Evolutionary conservation across 768 basidiomycete species (phyloP), one percentile per base, ranked within the genome.

Genomic region (Amylocystis lapponica): DNA sequence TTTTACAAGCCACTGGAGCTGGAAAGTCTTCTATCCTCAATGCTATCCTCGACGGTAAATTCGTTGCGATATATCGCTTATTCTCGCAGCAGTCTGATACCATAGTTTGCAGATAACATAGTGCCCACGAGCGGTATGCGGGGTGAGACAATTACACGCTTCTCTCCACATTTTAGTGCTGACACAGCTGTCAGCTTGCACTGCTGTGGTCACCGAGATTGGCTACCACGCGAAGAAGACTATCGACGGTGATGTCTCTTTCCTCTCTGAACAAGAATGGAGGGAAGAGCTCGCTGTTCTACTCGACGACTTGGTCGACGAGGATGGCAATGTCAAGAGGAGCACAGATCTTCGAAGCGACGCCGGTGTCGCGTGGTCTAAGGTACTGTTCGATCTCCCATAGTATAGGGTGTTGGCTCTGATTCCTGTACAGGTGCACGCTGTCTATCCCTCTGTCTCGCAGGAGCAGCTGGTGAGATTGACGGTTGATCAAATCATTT

Each of bases 81-180:
- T 39, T 35, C 20, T 19, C 23, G 5, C 42, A 22, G 37, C 27
- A 26, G 5, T 14, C 16, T 6, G 13, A 7, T 29, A n/a, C n/a
- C n/a, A n/a, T n/a, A n/a, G n/a, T n/a, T n/a, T n/a, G n/a, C n/a
- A 77, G 78, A 79, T 50, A 78, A 75, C 47, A 70, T 81, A 37
- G 79, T 83, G 12, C 79, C 80, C 4, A 81, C 80, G 4, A 79
- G 76, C 47, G 79, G 79, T 20, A 81, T 81, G 79, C 68, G 76
- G 50, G 77, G 78, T 78, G 45, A 36, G 25, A 2, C 16, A 25
- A 27, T 39, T 33, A 11, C n/a, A 4, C 16, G 14, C 6, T 39
- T 26, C 16, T 22, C 12, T 14, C 7, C 9, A 7, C 30, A 11
- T 5, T 25, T 5, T 5, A 19, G 34, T 12, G 31, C 23, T 45